Evolutionary conservation across 2,329 filamentous ascomycete genomes (phyloP).

Genomic region (Monosporascus sp.): DNA sequence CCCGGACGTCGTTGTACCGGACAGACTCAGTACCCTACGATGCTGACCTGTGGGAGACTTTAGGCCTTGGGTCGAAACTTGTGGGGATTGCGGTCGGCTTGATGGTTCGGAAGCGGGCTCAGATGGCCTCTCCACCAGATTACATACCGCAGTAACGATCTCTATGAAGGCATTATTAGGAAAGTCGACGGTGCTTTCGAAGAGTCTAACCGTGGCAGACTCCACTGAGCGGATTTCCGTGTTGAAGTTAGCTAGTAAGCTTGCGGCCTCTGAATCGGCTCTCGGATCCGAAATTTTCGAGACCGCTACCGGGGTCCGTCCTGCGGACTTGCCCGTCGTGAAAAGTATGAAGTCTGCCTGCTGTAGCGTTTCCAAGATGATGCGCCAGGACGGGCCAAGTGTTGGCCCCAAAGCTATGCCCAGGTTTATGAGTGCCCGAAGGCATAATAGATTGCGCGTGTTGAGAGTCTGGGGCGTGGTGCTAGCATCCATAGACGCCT

Average conservation of each 20-base stretch:
- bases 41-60: slow-evolving; percentile 30
- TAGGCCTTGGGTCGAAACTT: slow-evolving; percentile 23
- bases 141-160: slow-evolving; percentile 70
- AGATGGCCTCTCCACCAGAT: slow-evolving; percentile 51
- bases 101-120: slow-evolving; percentile 23
- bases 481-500: slow-evolving; percentile 51
- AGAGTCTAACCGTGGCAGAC: slow-evolving; percentile 74
- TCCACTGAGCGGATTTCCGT: slow-evolving; percentile 84
- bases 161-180: slow-evolving; percentile 76
- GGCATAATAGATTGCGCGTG: slow-evolving; percentile 82
- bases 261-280: slow-evolving; percentile 45
- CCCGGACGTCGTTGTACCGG: slow-evolving; percentile 37
- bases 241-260: slow-evolving; percentile 61
- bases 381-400: slow-evolving; percentile 78
- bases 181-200: slow-evolving; percentile 90
- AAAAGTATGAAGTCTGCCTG: slow-evolving; percentile 87
- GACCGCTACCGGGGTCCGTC: slow-evolving; percentile 41
- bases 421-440: slow-evolving; percentile 87
- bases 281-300: slow-evolving; percentile 41
- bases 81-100: slow-evolving; percentile 32
- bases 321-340: slow-evolving; percentile 51
- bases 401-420: slow-evolving; percentile 92
- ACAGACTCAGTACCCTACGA: slow-evolving; percentile 43
- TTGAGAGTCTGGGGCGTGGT: slow-evolving; percentile 55
- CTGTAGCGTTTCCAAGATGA: slow-evolving; percentile 85